Evolutionary conservation across 139 green algal genomes (phyloP), one percentile per base, ranked within the genome.

Genomic region (Volvox reticuliferus): DNA sequence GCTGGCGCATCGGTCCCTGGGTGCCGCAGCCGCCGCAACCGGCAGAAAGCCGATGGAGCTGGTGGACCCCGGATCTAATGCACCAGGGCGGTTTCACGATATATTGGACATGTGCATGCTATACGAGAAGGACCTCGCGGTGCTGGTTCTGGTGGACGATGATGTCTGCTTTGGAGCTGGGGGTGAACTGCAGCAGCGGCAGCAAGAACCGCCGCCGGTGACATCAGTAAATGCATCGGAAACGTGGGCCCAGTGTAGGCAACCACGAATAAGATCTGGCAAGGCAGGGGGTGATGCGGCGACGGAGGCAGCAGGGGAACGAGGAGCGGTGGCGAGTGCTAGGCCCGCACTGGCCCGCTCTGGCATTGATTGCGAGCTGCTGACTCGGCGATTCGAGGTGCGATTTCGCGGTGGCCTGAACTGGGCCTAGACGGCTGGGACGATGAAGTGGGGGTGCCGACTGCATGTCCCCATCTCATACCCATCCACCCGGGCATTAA

Each of bases 311-410:
- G 32, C 32, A 2, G 32, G 12, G 75, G 12, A 26, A 5, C 1
- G 75, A 35, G 14, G 30, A 35, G 75, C 75, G 32, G 75, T 22
- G 75, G 75, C 32, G 9, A 20, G 17, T 81, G 18, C 3, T 2
- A 2, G 75, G 30, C 75, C 33, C 32, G 28, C 63, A 26, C 36
- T 84, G 35, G 78, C 78, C 36, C 30, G 78, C 36, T 61, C 36
- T 0, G 6, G 1, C 36, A 1, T 18, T 37, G 1, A 33, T 1
- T 68, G 78, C 32, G 28, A 67, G 78, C 20, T 22, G 36, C 78
- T 84, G 78, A 35, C 37, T 13, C 36, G 78, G 36, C 20, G 78
- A 44, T 84, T 84, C 78, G 78, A 84, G 78, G 36, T 84, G 24
- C 36, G 78, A 20, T 6, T 32, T 35, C 35, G 36, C 16, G 35